Conservation (phyloP, 2,329 filamentous ascomycete species). For the Metarhizium rileyi region DNA sequence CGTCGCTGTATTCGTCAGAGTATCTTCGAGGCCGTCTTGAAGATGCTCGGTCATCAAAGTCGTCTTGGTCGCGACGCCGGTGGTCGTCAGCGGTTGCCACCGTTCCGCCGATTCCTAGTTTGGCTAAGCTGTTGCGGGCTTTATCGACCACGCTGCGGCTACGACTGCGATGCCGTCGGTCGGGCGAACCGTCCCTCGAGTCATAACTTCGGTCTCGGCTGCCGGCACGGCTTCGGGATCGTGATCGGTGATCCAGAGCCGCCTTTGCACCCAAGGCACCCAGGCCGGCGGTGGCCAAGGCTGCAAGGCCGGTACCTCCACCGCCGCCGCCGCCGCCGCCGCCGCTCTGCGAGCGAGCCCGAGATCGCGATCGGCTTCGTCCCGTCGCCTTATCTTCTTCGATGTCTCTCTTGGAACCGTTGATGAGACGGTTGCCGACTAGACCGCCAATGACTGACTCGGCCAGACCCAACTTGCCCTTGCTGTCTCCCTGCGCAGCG, state of each 20-base stretch:
- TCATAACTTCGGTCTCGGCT: conserved; percentile 36
- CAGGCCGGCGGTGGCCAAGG: conserved; percentile 51
- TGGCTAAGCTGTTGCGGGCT: conserved; percentile 51
- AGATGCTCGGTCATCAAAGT: conserved; percentile 30
- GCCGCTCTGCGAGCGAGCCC: conserved; percentile 43
- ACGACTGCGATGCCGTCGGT: conserved; percentile 37
- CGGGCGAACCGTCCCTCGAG: conserved; percentile 32
- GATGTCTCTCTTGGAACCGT: conserved; percentile 62
- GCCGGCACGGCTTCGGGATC: conserved; percentile 40
- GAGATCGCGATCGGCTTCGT: conserved; percentile 61
- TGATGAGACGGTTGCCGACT: conserved; percentile 74
- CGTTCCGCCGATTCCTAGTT: conserved; percentile 47
- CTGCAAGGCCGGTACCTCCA: conserved; percentile 45
- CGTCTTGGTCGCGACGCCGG: conserved; percentile 31
- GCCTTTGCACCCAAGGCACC: conserved; percentile 55
- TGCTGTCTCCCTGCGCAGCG: conserved; percentile 59
- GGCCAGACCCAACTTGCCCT: conserved; percentile 74
- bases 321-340: conserved; percentile 31
- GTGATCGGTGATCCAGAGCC: conserved; percentile 39
- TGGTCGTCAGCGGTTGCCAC: conserved; percentile 26
- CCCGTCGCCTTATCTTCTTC: conserved; percentile 49
- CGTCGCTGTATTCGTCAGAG: conserved; percentile 37
- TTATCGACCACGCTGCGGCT: conserved; percentile 58
- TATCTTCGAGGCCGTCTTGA: conserved; percentile 31
- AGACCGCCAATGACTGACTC: conserved; percentile 86